These are phyloP conservation scores for Solanum hybrid DNA, from an alignment of 305 asterid genomes.

Conservation along the genomic window DNA sequence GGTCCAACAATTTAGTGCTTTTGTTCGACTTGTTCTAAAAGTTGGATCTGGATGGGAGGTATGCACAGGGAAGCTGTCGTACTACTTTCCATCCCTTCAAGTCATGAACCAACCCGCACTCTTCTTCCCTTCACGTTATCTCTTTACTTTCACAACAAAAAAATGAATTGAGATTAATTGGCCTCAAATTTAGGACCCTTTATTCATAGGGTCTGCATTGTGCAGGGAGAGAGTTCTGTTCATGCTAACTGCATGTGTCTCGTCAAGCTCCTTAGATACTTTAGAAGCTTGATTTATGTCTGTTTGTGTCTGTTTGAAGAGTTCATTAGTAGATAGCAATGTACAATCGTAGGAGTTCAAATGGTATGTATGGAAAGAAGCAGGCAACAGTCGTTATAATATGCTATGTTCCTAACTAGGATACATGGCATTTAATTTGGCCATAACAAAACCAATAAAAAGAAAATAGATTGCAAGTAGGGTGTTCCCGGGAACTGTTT, in stretches of 20 bases:
- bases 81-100: not conserved
- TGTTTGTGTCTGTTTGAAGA: not conserved
- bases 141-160: not conserved
- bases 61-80: not conserved
- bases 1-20: not conserved
- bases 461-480: not conserved
- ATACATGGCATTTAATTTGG: not conserved
- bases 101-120: not conserved
- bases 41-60: not conserved
- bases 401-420: not conserved
- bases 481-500: not conserved
- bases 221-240: not conserved
- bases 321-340: not conserved
- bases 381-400: not conserved
- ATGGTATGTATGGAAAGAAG: not conserved
- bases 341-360: not conserved
- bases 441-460: not conserved
- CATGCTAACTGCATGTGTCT: not conserved
- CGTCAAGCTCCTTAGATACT: not conserved
- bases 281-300: not conserved
- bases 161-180: not conserved
- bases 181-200: not conserved
- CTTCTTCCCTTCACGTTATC: not conserved
- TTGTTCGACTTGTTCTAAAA: not conserved
- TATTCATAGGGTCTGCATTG: not conserved